Conservation (phyloP, 2,329 filamentous ascomycete species). For the Paraconiothyrium sp. region DNA sequence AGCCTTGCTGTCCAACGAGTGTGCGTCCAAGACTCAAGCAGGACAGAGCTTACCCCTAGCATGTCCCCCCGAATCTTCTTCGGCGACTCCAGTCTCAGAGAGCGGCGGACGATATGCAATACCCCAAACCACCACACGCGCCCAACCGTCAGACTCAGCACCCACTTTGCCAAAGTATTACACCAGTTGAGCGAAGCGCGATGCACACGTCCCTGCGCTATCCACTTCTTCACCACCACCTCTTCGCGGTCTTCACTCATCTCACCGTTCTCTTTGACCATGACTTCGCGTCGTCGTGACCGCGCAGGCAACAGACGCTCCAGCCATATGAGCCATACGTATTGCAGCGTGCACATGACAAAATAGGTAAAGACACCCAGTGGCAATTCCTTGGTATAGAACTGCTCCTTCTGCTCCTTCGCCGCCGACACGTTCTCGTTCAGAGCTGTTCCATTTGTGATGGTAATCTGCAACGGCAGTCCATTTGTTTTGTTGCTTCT, state of each 20-base stretch:
- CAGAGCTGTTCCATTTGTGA: constrained; percentile 9
- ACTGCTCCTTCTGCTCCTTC: constrained; percentile 9
- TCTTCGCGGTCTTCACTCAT: constrained; percentile 26
- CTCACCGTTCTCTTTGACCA: constrained; percentile 13
- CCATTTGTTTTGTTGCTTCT: background rate
- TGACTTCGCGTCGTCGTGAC: constrained; percentile 7
- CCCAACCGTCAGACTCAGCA: constrained; percentile 25
- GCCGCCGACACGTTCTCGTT: background rate
- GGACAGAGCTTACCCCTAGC: constrained; percentile 17
- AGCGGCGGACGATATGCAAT: constrained; percentile 11
- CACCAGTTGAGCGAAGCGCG: constrained; percentile 29
- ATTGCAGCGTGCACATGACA: constrained; percentile 19
- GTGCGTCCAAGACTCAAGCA: background rate
- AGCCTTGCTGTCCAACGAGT: background rate
- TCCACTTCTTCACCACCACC: constrained; percentile 30
- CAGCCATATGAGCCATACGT: constrained; percentile 26
- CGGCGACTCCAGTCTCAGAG: constrained; percentile 17
- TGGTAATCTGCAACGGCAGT: constrained; percentile 3
- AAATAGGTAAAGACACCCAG: constrained; percentile 12
- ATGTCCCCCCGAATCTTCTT: constrained; percentile 7
- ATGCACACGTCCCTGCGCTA: constrained; percentile 25
- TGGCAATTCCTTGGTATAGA: constrained; percentile 20
- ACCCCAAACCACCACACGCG: constrained; percentile 12
- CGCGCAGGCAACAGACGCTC: constrained; percentile 26
- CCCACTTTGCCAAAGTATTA: constrained; percentile 30